Percentiles rank a stretch among this genome's conserved stretches.
Conservation (phyloP, 2,329 filamentous ascomycete genomes). For the Aureobasidium melanogenum region DNA sequence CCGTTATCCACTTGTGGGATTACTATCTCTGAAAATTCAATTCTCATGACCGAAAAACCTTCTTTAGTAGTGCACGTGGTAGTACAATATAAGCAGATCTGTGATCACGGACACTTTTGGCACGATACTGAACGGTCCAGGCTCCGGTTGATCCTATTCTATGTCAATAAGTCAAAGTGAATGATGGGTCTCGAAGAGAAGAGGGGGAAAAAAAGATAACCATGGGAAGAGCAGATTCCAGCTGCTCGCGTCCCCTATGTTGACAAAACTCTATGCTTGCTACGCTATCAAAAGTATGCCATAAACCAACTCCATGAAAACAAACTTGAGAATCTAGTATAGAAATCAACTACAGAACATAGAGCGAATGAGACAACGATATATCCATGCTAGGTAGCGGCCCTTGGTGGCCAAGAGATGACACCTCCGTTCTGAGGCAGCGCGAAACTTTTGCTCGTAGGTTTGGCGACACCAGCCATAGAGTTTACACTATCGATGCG, state of each 20-base stretch:
- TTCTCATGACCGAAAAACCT: too few species aligned
- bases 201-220: neutral
- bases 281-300: too few species aligned
- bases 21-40: too few species aligned
- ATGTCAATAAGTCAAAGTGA: too few species aligned
- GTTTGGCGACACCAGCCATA: neutral
- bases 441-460: neutral
- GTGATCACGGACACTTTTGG: too few species aligned
- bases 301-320: neutral
- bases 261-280: neutral
- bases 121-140: too few species aligned
- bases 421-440: neutral
- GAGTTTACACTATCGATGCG: neutral
- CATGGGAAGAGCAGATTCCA: neutral
- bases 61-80: too few species aligned
- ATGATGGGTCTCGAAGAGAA: neutral
- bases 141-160: too few species aligned
- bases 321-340: neutral
- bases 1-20: too few species aligned
- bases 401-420: neutral
- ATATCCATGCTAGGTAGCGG: neutral
- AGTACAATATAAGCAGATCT: too few species aligned
- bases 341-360: neutral
- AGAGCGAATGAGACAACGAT: neutral
- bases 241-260: neutral